Conservation (phyloP, 2,329 filamentous ascomycete species). For the Blumeria hordei region DNA sequence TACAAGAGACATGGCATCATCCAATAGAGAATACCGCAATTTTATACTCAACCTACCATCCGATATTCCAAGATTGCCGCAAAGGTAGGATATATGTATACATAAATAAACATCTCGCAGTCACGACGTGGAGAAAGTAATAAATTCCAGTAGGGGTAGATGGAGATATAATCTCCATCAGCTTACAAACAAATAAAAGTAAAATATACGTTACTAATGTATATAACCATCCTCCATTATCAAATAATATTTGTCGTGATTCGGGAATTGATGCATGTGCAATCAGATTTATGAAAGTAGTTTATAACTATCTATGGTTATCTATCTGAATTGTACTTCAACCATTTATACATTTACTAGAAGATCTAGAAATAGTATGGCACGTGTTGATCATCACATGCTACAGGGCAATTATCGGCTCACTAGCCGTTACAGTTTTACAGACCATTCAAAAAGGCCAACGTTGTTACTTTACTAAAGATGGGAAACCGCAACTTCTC, state of each 20-base stretch:
- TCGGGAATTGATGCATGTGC: no score
- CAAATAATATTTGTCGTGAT: no score
- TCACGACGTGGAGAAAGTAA: neutral
- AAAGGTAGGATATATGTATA: neutral
- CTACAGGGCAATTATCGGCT: no score
- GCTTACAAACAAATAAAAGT: neutral
- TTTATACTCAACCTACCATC: neutral
- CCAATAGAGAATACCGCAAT: neutral
- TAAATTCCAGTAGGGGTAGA: neutral
- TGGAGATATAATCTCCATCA: neutral
- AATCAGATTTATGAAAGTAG: no score
- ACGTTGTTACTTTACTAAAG: neutral
- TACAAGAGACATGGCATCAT: neutral
- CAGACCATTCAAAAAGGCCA: neutral
- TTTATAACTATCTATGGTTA: no score
- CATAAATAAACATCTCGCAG: neutral
- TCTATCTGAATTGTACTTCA: no score
- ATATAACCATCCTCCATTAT: neutral
- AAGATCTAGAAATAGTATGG: no score
- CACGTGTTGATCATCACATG: no score
- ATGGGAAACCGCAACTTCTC: neutral
- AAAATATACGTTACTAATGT: neutral
- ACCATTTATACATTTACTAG: no score
- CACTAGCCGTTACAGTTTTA: no score
- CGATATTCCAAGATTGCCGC: neutral